A percentile compares a stretch with the other conserved stretches of the same genome.
Evolutionary conservation across 306 rosid species (phyloP).

Genomic region (Biancaea sappan): DNA sequence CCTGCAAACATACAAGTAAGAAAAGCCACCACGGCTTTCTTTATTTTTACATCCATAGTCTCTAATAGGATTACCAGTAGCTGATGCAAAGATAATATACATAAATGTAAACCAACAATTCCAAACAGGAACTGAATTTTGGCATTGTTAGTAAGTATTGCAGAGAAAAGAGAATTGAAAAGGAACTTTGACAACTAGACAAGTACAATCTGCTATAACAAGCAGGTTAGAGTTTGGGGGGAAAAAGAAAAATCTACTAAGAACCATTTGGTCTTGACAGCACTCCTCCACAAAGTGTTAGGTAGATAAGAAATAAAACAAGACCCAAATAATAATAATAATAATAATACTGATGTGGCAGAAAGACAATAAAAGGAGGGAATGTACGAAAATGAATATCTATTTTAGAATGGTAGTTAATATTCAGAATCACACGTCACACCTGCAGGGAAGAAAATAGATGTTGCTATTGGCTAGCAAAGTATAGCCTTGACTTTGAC

Average conservation of each 20-base stretch:
- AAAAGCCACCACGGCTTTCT: neutral
- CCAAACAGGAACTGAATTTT: conserved; percentile 6
- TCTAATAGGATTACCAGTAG: conserved; percentile 13
- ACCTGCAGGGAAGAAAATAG: neutral
- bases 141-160: conserved; percentile 21
- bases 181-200: neutral
- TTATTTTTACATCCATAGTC: neutral
- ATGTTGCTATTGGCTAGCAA: neutral
- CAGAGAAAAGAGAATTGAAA: neutral
- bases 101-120: neutral
- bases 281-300: neutral
- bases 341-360: neutral
- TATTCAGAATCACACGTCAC: neutral
- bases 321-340: neutral
- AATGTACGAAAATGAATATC: neutral
- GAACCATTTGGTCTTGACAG: neutral
- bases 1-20: neutral
- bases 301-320: conserved; percentile 4
- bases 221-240: neutral
- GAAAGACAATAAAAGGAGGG: neutral
- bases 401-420: neutral
- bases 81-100: neutral
- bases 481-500: neutral
- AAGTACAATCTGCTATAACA: neutral
- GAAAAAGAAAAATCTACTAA: too few species aligned